Percentiles rank a stretch among this genome's conserved stretches.
These are phyloP conservation scores for Cyberlindnera mississippiensis DNA, from an alignment of 805 yeast genomes.

Conservation along the genomic window DNA sequence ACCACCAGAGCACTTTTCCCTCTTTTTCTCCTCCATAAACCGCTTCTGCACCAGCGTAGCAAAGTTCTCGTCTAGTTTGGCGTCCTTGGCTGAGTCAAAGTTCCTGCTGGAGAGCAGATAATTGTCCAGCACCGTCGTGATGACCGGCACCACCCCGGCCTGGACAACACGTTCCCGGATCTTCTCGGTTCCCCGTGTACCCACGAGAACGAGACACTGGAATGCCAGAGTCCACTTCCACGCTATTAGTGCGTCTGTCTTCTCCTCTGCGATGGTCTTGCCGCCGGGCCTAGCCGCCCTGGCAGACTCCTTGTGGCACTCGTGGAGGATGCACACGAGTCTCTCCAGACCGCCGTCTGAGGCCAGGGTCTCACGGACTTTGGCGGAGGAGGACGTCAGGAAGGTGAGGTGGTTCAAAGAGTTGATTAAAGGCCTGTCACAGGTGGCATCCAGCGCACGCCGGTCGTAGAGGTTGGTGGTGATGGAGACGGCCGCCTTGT, in stretches of 20 bases:
- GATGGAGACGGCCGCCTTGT: slow-evolving; percentile 89
- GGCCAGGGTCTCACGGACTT: slow-evolving; percentile 86
- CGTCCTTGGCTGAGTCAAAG: slow-evolving; percentile 28
- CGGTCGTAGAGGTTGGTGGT: slow-evolving; percentile 88
- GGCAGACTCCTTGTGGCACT: slow-evolving; percentile 40
- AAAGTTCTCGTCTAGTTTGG: slow-evolving; percentile 16
- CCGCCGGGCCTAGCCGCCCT: slow-evolving; percentile 1
- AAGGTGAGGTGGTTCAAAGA: slow-evolving; percentile 87
- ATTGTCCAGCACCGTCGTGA: slow-evolving; percentile 90
- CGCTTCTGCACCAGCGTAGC: slow-evolving; percentile 14
- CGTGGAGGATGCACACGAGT: slow-evolving; percentile 78
- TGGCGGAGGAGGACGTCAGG: slow-evolving; percentile 77
- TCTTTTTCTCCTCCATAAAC: slow-evolving; percentile 4
- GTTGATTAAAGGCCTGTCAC: slow-evolving; percentile 86
- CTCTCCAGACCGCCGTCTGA: slow-evolving; percentile 91
- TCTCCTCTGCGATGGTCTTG: slow-evolving; percentile 31
- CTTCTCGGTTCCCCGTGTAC: slow-evolving; percentile 87
- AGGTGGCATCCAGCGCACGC: slow-evolving; percentile 86
- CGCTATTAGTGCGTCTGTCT: slow-evolving; percentile 54
- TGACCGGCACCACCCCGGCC: slow-evolving; percentile 87
- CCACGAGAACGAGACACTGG: slow-evolving; percentile 87
- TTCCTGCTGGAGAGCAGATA: slow-evolving; percentile 46
- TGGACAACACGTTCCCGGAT: slow-evolving; percentile 83
- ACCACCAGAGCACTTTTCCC: not conserved
- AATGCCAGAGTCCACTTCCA: slow-evolving; percentile 98